Evolutionary conservation across 139 green algal species (phyloP), one percentile per base, ranked within the genome.

Genomic region (Micractinium sp.): DNA sequence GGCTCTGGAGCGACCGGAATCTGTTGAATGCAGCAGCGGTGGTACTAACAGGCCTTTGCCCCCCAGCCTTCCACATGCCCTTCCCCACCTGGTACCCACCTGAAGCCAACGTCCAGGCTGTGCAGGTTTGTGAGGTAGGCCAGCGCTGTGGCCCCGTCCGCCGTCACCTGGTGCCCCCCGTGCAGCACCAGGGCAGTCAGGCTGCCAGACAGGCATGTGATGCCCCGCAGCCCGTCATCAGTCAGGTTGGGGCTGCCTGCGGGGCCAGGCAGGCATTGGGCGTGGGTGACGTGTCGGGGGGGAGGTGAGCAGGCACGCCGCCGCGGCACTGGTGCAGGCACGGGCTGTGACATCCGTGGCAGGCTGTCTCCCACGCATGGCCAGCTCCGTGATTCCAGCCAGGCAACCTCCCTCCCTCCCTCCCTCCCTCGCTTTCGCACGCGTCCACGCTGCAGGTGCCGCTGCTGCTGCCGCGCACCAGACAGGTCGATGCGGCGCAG

Each of bases 91-190:
- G 23, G 31, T 3, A 33, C 14, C 3, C 81, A 86, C 81, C 81
- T 86, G 61, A 35, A 87, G 23, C 35, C 82, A 0, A 87, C 35
- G 9, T 76, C 66, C 23, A 87, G 82, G 0, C 35, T 14, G 23
- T 36, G 66, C 61, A 87, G 61, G 4, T 13, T 16, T 60, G n/a
- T 41, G 31, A 87, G 82, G 33, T 0, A 1, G 36, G 60, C 61
- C 22, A 87, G 82, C 35, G 82, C 82, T 27, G 82, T 87, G 61
- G 61, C 82, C 60, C 82, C 82, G 35, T 87, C 38, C 61, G 53
- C 33, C 29, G 33, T 60, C 53, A 87, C 61, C 0, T n/a, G 18
- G 25, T 87, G 82, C 25, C 82, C 82, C 0, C 82, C 82, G 23
- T 78, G 53, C 82, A 87, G 14, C 13, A 23, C 61, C 33, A 87